Conservation (phyloP, 768 basidiomycete genomes). For the Pulveroboletus sp. region DNA sequence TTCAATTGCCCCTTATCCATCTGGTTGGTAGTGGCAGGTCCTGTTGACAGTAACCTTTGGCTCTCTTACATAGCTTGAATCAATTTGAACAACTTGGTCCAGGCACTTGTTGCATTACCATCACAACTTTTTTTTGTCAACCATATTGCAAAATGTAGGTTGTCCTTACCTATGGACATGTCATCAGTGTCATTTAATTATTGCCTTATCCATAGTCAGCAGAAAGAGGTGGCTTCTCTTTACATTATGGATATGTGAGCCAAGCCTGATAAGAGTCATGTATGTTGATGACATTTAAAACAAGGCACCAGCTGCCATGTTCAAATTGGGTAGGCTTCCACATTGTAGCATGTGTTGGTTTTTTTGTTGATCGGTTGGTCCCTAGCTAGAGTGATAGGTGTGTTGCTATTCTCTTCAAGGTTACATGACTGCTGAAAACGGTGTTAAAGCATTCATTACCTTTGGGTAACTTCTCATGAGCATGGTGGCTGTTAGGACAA, state of each 20-base stretch:
- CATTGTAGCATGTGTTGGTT: not conserved
- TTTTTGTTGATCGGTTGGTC: not conserved
- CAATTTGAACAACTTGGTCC: not conserved
- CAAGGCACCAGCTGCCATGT: conserved; percentile 14
- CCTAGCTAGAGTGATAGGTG: conserved; percentile 12
- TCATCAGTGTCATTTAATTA: not conserved
- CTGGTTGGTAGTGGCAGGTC: conserved; percentile 17
- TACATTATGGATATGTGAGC: conserved; percentile 12
- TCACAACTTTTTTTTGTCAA: conserved; percentile 18
- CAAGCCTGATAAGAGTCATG: not conserved
- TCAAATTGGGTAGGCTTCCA: conserved; percentile 13
- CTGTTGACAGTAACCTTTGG: conserved; percentile 13
- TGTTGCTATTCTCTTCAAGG: not conserved
- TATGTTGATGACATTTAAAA: conserved; percentile 3
- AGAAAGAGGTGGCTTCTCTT: conserved; percentile 13
- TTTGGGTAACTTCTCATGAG: conserved; percentile 8
- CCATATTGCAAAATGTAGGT: conserved; percentile 20
- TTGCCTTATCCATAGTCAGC: conserved; percentile 8
- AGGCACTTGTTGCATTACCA: conserved; percentile 15
- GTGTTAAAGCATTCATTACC: conserved; percentile 5
- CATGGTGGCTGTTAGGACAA: conserved; percentile 8
- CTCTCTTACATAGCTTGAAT: not conserved
- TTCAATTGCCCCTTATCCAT: not conserved
- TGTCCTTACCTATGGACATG: not conserved
- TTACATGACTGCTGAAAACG: conserved; percentile 1